Percentiles rank a stretch among this genome's conserved stretches.
phyloP scores from a whole-genome alignment of 768 basidiomycete species.

The Macrolepiota fuliginosa region DNA sequence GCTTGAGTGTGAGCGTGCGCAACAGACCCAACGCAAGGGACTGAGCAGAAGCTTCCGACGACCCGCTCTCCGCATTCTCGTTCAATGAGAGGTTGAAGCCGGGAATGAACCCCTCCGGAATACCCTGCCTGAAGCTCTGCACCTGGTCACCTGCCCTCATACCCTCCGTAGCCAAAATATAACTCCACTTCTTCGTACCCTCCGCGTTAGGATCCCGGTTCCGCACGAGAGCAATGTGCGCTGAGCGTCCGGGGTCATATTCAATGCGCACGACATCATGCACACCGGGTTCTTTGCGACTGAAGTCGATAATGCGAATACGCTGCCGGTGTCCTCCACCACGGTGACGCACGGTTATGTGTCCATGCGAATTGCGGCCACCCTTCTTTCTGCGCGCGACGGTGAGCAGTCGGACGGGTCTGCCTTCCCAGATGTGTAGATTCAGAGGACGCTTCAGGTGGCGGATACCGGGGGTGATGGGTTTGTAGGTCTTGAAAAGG shows the following conservation, averaged over 20 bases:
- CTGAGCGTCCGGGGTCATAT: constrained; percentile 92
- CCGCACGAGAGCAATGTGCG: constrained; percentile 89
- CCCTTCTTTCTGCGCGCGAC: constrained; percentile 79
- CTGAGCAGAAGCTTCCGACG: constrained; percentile 38
- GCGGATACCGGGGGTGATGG: constrained; percentile 81
- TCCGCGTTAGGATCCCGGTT: constrained; percentile 53
- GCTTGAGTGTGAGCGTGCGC: constrained; percentile 78
- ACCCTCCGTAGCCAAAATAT: constrained; percentile 91
- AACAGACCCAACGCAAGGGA: constrained; percentile 82
- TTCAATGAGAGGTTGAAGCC: constrained; percentile 31
- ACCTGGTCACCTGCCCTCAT: constrained; percentile 86
- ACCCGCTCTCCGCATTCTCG: constrained; percentile 18
- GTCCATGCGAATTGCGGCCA: constrained; percentile 80
- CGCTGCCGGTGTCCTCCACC: constrained; percentile 92
- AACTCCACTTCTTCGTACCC: constrained; percentile 70
- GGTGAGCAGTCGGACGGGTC: constrained; percentile 84
- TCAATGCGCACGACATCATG: constrained; percentile 94
- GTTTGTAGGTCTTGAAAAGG: constrained; percentile 88
- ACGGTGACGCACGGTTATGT: constrained; percentile 82
- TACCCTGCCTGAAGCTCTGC: constrained; percentile 80
- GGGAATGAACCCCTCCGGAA: constrained; percentile 75
- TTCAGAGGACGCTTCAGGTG: constrained; percentile 84
- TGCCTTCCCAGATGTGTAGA: constrained; percentile 79
- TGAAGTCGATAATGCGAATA: constrained; percentile 85
- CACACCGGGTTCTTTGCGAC: constrained; percentile 70